Percentiles rank a stretch among this genome's conserved stretches.
Evolutionary conservation across 2,329 filamentous ascomycete genomes (phyloP).

Genomic region (Fusarium sororula): DNA sequence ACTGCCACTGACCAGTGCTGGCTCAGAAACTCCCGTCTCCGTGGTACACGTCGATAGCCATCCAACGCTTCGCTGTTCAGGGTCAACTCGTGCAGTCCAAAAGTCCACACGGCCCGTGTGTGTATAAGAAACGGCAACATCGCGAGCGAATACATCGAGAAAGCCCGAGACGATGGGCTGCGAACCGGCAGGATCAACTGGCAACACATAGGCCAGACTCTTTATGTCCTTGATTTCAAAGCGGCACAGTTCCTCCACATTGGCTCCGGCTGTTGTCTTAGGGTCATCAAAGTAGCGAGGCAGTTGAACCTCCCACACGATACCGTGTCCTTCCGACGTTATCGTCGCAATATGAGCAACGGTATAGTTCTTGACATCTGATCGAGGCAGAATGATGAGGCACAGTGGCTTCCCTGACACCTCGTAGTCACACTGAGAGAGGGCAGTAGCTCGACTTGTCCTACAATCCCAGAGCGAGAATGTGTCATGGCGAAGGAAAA

Average conservation of each 20-base stretch:
- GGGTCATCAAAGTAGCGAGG: slow-evolving; percentile 56
- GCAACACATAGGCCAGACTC: slow-evolving; percentile 74
- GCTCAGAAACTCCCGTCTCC: slow-evolving; percentile 77
- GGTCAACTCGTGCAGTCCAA: slow-evolving; percentile 82
- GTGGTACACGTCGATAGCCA: slow-evolving; percentile 86
- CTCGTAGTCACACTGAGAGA: slow-evolving; percentile 62
- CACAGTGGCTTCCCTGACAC: slow-evolving; percentile 79
- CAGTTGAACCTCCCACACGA: slow-evolving; percentile 81
- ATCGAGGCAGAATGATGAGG: slow-evolving; percentile 76
- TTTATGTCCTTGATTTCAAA: slow-evolving; percentile 72
- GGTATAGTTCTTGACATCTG: slow-evolving; percentile 64
- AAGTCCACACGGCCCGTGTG: slow-evolving; percentile 78
- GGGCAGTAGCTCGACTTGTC: slow-evolving; percentile 62
- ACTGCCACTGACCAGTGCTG: slow-evolving; percentile 83
- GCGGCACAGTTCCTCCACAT: slow-evolving; percentile 71
- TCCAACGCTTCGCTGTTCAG: slow-evolving; percentile 68
- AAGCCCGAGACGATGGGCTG: slow-evolving; percentile 77
- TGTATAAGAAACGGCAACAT: slow-evolving; percentile 88
- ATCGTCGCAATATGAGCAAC: slow-evolving; percentile 82
- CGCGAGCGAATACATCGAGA: slow-evolving; percentile 84
- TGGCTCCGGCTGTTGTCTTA: slow-evolving; percentile 34
- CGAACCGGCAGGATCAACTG: slow-evolving; percentile 86
- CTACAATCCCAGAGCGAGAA: slow-evolving; percentile 85
- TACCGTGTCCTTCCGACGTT: slow-evolving; percentile 78
- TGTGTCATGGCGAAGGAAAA: slow-evolving; percentile 78